Evolutionary conservation across 371 early-diverging fungal species (phyloP).

Genomic region (Haplosporangium sp.): DNA sequence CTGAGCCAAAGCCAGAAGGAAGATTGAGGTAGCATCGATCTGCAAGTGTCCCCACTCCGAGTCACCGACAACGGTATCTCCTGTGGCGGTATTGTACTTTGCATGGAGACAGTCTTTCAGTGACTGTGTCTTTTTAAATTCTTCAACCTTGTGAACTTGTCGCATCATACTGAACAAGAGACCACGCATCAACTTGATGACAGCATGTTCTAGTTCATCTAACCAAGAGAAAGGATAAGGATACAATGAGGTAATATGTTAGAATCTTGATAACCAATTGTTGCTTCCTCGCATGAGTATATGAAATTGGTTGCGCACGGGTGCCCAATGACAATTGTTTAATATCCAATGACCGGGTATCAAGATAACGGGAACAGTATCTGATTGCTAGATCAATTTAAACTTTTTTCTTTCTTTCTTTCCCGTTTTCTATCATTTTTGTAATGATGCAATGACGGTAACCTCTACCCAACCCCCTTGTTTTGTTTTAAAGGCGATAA

Average conservation of each 20-base stretch:
- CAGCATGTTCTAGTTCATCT: constrained; percentile 90
- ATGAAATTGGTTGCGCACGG: neutral
- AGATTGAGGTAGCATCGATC: constrained; percentile 90
- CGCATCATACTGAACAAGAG: constrained; percentile 90
- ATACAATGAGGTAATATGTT: neutral
- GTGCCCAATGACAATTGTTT: neutral
- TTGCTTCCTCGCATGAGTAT: too few relatives aligned
- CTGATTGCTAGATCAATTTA: neutral
- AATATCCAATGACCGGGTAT: neutral
- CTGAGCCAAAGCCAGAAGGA: constrained; percentile 83
- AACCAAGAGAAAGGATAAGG: neutral
- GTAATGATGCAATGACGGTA: neutral
- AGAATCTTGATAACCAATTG: too few relatives aligned
- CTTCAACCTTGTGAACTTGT: constrained; percentile 86
- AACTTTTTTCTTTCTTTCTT: constrained; percentile 1
- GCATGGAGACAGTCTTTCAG: constrained; percentile 84
- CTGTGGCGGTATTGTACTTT: constrained; percentile 88
- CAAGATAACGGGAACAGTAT: neutral
- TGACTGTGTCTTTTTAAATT: constrained; percentile 83
- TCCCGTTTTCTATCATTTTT: neutral
- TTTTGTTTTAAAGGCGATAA: neutral
- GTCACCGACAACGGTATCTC: constrained; percentile 91
- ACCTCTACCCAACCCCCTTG: too few relatives aligned
- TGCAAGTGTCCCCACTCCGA: constrained; percentile 86
- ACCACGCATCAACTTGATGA: constrained; percentile 88